Conservation (phyloP, 495 filamentous ascomycete species). For the Penicillium odoratum region DNA sequence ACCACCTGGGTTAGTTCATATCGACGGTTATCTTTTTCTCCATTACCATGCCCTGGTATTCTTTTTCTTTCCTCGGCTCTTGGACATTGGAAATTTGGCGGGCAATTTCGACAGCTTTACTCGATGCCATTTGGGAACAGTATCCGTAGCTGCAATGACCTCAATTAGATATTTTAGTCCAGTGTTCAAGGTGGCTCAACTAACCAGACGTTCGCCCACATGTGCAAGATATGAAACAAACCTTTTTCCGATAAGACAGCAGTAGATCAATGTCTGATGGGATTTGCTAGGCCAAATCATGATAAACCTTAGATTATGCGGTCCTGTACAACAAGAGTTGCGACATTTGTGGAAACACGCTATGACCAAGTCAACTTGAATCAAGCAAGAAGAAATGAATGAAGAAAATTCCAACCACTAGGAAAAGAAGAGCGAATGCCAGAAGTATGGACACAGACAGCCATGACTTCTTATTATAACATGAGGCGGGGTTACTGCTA, state of each 20-base stretch:
- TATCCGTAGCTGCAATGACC: not conserved
- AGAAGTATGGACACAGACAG: not conserved
- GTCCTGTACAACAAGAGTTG: not conserved
- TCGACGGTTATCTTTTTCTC: slow-evolving; percentile 20
- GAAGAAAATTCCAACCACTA: not conserved
- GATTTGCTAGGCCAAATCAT: not conserved
- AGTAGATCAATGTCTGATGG: not conserved
- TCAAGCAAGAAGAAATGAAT: not conserved
- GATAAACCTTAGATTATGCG: not conserved
- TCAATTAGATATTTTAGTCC: not conserved
- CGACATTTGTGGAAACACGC: not conserved
- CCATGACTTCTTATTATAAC: not conserved
- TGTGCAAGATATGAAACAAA: not conserved
- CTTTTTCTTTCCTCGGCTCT: not conserved
- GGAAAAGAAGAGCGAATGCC: not conserved
- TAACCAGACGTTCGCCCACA: not conserved
- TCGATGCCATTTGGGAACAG: not conserved
- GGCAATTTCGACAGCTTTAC: not conserved
- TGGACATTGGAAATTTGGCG: not conserved
- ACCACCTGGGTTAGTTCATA: slow-evolving; percentile 29
- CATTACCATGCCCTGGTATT: slow-evolving; percentile 1
- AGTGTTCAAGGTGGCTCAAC: not conserved
- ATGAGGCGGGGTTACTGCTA: not conserved
- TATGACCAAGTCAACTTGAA: not conserved
- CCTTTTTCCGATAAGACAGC: not conserved